Base-by-base conservation (phyloP, 108 stramenopile genomes). In the Fragilaria radians region DNA sequence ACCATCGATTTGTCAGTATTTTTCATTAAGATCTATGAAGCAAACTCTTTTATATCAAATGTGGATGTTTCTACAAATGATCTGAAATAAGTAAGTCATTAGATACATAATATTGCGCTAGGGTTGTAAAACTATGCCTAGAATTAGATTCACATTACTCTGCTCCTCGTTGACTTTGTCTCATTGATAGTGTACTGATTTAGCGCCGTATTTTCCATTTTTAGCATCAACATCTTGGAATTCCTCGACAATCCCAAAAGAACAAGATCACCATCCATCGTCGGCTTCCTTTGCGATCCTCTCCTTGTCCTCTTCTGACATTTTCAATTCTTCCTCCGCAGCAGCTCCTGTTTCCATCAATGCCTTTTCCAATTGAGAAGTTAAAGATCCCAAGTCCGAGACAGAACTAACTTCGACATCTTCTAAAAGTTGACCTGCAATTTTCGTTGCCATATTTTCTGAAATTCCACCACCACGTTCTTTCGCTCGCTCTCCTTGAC, bases 181-280 rank as follows among this genome's bases (percentile, higher is more conserved):
- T n/a, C n/a, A n/a, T n/a, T n/a, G n/a, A n/a, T n/a, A n/a, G n/a
- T n/a, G n/a, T n/a, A n/a, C n/a, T n/a, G n/a, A n/a, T n/a, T n/a
- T n/a, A n/a, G n/a, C n/a, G n/a, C n/a, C n/a, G n/a, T n/a, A n/a
- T n/a, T n/a, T n/a, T n/a, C n/a, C n/a, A n/a, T n/a, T n/a, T n/a
- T n/a, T n/a, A n/a, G n/a, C n/a, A n/a, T n/a, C n/a, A n/a, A n/a
- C n/a, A n/a, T n/a, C n/a, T n/a, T n/a, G n/a, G n/a, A n/a, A n/a
- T n/a, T 45, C 42, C 28, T 18, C 29, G 31, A 14, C 7, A 19
- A 28, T n/a, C n/a, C n/a, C n/a, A n/a, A n/a, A n/a, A n/a, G n/a
- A n/a, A n/a, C n/a, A n/a, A n/a, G n/a, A 42, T 74, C 79, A 91
- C 89, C 89, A 91, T 32, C 89, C 89, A 77, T 87, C 86, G 59